Conservation (phyloP, 305 asterid species). For the Fraxinus velutina region DNA sequence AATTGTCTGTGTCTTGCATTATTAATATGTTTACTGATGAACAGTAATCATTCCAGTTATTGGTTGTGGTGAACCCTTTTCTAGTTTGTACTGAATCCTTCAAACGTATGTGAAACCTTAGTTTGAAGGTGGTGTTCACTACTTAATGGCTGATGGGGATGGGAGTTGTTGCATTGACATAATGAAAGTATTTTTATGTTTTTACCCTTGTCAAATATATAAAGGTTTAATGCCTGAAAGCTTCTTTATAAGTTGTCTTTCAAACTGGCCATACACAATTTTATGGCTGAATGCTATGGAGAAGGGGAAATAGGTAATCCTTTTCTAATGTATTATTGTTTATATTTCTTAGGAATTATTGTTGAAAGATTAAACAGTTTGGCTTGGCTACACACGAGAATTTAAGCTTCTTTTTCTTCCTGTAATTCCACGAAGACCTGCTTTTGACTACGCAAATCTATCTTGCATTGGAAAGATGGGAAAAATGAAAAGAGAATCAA, state of each 20-base stretch:
- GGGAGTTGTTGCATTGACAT: conserved; percentile 2
- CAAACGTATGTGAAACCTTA: background rate
- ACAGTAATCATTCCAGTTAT: background rate
- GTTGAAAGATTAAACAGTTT: background rate
- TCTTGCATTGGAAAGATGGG: background rate
- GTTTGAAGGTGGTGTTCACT: background rate
- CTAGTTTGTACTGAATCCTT: background rate
- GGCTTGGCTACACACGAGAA: background rate
- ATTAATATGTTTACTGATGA: background rate
- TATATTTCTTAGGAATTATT: background rate
- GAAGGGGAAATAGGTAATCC: background rate
- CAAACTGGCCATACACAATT: background rate
- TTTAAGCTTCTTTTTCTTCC: background rate
- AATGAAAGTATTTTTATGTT: background rate
- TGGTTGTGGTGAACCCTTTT: background rate
- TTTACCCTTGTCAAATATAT: background rate
- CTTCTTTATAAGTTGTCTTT: background rate
- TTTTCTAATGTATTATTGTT: background rate
- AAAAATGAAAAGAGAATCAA: background rate
- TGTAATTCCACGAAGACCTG: background rate
- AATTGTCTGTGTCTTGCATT: background rate
- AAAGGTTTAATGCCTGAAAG: background rate
- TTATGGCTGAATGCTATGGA: background rate
- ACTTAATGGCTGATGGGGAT: background rate
- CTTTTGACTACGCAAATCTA: background rate